Conservation (phyloP, 2,329 filamentous ascomycete species). For the Hypocreales sp. region DNA sequence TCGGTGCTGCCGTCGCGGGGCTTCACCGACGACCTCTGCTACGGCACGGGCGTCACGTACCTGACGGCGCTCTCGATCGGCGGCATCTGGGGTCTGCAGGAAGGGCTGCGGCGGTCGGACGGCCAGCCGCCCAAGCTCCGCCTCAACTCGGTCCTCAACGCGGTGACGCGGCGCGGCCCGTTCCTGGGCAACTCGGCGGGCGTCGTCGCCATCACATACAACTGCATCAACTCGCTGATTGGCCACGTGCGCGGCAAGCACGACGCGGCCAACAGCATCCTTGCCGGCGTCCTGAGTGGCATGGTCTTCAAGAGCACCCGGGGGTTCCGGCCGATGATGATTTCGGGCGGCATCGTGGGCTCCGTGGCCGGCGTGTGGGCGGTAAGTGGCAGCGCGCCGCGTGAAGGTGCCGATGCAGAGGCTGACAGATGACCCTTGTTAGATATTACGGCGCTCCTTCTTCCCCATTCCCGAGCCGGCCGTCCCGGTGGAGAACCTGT, state of each 20-base stretch:
- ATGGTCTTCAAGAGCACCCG: constrained; percentile 95
- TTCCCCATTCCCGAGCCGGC: constrained; percentile 21
- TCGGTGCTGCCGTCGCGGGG: constrained; percentile 87
- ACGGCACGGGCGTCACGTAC: constrained; percentile 91
- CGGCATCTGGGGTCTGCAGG: constrained; percentile 82
- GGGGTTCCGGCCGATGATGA: constrained; percentile 81
- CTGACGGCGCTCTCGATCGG: constrained; percentile 73
- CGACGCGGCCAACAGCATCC: constrained; percentile 77
- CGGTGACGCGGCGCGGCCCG: constrained; percentile 79
- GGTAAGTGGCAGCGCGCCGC: constrained; percentile 56
- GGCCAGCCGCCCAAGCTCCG: constrained; percentile 74
- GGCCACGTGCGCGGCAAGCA: constrained; percentile 71
- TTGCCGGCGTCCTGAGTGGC: constrained; percentile 74
- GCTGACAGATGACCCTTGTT: too few species aligned
- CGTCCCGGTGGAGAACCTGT: constrained; percentile 12
- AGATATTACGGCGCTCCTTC: constrained; percentile 20
- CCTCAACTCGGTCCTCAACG: constrained; percentile 88
- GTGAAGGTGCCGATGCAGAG: too few species aligned
- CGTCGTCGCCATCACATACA: constrained; percentile 92
- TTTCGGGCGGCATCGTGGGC: constrained; percentile 81
- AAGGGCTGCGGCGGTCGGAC: constrained; percentile 70
- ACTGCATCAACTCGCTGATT: constrained; percentile 75
- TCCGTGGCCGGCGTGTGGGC: constrained; percentile 78
- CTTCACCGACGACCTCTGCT: constrained; percentile 96
- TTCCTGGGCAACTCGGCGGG: constrained; percentile 94